Conservation (phyloP, 2,329 filamentous ascomycete genomes). For the Ophiostoma australiae region DNA sequence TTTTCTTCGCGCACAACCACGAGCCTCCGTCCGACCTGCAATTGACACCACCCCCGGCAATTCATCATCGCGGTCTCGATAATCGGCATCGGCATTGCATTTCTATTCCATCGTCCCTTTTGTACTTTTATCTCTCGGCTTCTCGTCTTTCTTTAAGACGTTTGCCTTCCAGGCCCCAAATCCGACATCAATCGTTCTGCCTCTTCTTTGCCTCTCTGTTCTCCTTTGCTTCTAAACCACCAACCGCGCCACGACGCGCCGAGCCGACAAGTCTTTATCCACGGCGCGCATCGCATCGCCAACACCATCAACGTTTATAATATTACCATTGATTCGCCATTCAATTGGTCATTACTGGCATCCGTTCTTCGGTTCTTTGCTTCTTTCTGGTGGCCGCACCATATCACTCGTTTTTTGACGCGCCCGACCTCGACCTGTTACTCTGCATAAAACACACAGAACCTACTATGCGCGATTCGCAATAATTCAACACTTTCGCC, state of each 20-base stretch:
- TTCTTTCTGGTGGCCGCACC: slow-evolving; percentile 8
- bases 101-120: background rate
- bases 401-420: slow-evolving; percentile 19
- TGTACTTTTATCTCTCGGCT: background rate
- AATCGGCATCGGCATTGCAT: background rate
- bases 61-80: slow-evolving; percentile 6
- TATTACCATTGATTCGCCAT: slow-evolving; percentile 10
- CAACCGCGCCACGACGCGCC: slow-evolving; percentile 24
- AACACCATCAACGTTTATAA: background rate
- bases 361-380: background rate
- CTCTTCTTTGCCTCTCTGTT: background rate
- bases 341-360: background rate
- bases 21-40: slow-evolving; percentile 15
- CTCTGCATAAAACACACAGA: background rate
- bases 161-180: background rate
- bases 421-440: background rate
- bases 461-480: slow-evolving; percentile 22
- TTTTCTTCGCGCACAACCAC: slow-evolving; percentile 13
- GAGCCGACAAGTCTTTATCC: slow-evolving; percentile 1
- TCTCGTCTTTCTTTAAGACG: background rate
- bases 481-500: slow-evolving; percentile 11
- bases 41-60: slow-evolving; percentile 7
- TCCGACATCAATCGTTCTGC: background rate
- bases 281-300: slow-evolving; percentile 14
- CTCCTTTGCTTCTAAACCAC: background rate